Evolutionary conservation across 78 protist genomes (phyloP).

Genomic region (Protostelium mycophagum): DNA sequence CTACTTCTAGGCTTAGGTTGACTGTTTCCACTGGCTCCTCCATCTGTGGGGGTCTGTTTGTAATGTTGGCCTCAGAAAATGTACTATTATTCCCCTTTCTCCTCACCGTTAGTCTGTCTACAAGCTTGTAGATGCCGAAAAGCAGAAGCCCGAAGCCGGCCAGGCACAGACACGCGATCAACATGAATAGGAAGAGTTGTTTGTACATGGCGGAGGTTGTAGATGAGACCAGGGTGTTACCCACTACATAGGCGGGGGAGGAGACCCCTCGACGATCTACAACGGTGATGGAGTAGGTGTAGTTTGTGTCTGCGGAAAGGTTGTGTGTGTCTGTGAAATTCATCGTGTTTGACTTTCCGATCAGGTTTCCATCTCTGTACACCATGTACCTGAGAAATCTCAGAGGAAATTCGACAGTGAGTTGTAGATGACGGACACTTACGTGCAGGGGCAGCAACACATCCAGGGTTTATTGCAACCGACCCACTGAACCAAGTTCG

Average conservation of each 20-base stretch:
- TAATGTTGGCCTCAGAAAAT: no score
- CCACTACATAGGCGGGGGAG: neutral
- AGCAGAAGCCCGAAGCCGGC: neutral
- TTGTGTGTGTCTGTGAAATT: neutral
- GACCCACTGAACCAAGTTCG: neutral
- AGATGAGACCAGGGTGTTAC: neutral
- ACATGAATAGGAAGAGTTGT: neutral
- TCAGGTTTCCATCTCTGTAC: neutral
- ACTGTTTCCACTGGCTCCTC: no score
- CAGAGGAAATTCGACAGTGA: no score
- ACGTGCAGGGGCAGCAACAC: slow-evolving; percentile 1
- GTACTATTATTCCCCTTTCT: no score
- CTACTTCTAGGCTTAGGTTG: no score
- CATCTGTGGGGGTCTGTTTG: no score
- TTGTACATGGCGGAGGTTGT: neutral
- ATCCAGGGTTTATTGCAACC: neutral
- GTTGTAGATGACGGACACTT: neutral
- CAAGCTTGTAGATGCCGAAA: neutral
- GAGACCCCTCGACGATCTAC: neutral
- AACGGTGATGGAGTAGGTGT: neutral
- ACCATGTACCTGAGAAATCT: neutral
- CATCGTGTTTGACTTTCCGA: neutral
- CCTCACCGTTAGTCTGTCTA: no score
- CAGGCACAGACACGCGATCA: neutral
- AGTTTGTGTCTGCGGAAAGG: neutral